These are phyloP conservation scores for Blastomyces gilchristii DNA, from an alignment of 2,329 filamentous ascomycete genomes.

Conservation along the genomic window DNA sequence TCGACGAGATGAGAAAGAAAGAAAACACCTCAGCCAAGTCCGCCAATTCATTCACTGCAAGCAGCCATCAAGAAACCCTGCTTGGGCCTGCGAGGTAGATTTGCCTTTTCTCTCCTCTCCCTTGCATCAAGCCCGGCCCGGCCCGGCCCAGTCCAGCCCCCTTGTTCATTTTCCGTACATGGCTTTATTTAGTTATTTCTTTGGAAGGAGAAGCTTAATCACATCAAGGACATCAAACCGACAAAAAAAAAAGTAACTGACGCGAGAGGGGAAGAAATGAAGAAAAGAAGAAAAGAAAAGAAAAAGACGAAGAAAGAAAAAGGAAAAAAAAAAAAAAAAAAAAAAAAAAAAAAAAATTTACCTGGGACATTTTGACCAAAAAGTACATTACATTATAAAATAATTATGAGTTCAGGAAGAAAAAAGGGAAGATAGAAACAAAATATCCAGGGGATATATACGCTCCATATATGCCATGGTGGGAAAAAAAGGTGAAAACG, in stretches of 20 bases:
- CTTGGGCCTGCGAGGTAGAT: no score
- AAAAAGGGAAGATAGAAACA: no score
- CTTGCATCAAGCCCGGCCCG: neutral
- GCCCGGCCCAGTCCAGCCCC: no score
- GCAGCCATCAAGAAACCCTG: no score
- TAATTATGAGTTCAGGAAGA: neutral
- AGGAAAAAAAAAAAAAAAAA: no score
- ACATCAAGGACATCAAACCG: neutral
- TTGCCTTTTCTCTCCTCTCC: neutral
- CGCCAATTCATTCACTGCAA: no score
- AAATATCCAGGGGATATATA: constrained; percentile 3
- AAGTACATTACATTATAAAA: neutral
- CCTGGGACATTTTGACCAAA: neutral
- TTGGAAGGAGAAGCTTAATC: neutral
- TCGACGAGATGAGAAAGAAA: no score
- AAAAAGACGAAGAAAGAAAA: neutral
- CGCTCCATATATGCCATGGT: constrained; percentile 5
- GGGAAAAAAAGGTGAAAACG: neutral
- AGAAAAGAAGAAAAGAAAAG: no score
- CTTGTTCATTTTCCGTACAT: neutral
- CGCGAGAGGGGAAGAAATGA: no score
- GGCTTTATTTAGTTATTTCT: neutral
- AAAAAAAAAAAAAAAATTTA: neutral
- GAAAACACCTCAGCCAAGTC: no score
- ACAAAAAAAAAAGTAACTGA: neutral